A percentile compares a stretch with the other conserved stretches of the same genome.
phyloP scores from a whole-genome alignment of 495 filamentous ascomycete species.

The Pyrenopolyporus hunteri region DNA sequence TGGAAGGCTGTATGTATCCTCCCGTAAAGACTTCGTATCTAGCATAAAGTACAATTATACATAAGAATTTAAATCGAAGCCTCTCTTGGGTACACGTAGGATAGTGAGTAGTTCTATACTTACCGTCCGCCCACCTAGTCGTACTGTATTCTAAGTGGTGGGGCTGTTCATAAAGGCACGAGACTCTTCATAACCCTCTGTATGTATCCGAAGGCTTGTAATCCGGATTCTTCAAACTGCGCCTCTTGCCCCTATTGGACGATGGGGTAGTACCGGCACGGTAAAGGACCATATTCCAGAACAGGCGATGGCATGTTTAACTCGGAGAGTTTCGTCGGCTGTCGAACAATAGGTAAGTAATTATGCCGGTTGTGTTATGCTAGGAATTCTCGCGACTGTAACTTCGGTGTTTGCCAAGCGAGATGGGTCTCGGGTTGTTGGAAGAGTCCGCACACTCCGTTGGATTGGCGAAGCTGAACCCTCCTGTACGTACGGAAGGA shows the following conservation, averaged over 20 bases:
- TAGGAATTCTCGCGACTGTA: background rate
- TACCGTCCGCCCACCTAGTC: too few species aligned
- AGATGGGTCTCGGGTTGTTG: slow-evolving; percentile 14
- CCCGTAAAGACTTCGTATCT: too few species aligned
- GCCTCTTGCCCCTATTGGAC: background rate
- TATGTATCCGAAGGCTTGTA: too few species aligned
- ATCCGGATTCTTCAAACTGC: background rate
- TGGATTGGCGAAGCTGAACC: background rate
- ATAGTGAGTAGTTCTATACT: too few species aligned
- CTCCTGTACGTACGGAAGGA: background rate
- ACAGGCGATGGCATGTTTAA: background rate
- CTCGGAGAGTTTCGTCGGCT: slow-evolving; percentile 22
- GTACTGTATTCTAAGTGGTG: too few species aligned
- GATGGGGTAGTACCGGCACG: background rate
- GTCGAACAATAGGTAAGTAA: slow-evolving; percentile 12
- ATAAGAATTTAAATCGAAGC: too few species aligned
- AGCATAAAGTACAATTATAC: too few species aligned
- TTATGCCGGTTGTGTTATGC: slow-evolving; percentile 5
- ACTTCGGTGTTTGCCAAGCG: background rate
- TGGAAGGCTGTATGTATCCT: too few species aligned
- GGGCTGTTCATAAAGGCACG: too few species aligned
- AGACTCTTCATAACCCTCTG: too few species aligned
- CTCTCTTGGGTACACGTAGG: too few species aligned
- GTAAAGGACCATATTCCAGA: background rate
- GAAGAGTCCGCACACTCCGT: slow-evolving; percentile 10